Evolutionary conservation across 768 basidiomycete genomes (phyloP).

Genomic region (Tylopilus sp.): DNA sequence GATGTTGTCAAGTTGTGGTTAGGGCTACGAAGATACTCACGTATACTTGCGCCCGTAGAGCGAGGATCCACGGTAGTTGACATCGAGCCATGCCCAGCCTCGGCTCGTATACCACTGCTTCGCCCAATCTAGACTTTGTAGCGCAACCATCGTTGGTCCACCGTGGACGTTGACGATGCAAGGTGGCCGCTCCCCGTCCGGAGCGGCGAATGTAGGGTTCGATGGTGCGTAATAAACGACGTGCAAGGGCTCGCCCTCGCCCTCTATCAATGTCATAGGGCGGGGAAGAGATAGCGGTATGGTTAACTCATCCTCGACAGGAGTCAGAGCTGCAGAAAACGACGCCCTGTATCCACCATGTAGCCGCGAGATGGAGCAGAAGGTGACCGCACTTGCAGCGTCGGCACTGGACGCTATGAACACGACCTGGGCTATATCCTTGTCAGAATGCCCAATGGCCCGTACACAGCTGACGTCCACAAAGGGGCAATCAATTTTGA

Average conservation of each 20-base stretch:
- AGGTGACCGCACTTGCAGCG: background rate
- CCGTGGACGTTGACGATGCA: constrained; percentile 5
- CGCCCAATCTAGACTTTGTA: constrained; percentile 1
- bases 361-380: background rate
- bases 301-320: background rate
- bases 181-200: background rate
- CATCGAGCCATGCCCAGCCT: constrained; percentile 5
- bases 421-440: background rate
- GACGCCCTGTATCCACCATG: background rate
- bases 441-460: background rate
- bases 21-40: background rate
- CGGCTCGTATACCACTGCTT: constrained; percentile 7
- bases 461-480: constrained; percentile 5
- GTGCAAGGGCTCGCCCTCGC: background rate
- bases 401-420: constrained; percentile 1
- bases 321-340: background rate
- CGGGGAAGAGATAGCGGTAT: background rate
- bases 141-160: background rate
- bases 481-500: constrained; percentile 1
- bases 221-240: background rate
- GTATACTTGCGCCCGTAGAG: constrained; percentile 2
- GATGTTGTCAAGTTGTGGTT: background rate
- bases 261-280: background rate
- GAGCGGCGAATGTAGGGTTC: background rate
- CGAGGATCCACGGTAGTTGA: constrained; percentile 5